Percentiles rank a stretch among this genome's conserved stretches.
phyloP scores from a whole-genome alignment of 495 filamentous ascomycete genomes.

The Daldinia decipiens region DNA sequence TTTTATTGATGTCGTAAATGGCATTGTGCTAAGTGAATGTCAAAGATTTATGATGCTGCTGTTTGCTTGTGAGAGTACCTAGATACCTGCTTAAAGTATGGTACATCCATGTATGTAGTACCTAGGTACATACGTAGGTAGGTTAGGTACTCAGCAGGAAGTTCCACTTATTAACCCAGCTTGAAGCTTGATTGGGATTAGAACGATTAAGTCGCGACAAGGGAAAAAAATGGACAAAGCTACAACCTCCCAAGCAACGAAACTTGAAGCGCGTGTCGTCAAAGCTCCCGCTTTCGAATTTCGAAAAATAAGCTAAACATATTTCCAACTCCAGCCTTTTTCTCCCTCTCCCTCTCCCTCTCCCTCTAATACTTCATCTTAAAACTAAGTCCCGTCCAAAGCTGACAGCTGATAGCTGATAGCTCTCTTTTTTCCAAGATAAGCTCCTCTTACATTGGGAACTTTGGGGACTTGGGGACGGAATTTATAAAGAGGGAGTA shows the following conservation, averaged over 20 bases:
- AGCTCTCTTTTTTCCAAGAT: constrained; percentile 3
- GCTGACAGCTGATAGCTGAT: constrained; percentile 1
- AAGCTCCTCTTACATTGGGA: constrained; percentile 1
- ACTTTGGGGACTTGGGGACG: not conserved
- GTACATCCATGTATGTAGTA: constrained; percentile 5
- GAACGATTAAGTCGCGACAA: constrained; percentile 27
- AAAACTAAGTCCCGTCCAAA: not conserved
- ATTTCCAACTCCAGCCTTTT: constrained; percentile 12
- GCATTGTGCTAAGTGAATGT: no score
- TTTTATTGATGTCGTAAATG: not conserved
- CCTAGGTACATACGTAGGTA: no score
- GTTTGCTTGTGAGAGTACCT: not conserved
- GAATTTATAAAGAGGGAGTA: not conserved
- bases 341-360: not conserved
- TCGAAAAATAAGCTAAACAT: constrained; percentile 27
- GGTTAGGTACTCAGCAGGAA: not conserved
- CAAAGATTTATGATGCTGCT: not conserved
- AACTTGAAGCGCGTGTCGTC: constrained; percentile 28
- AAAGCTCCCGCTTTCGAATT: constrained; percentile 18
- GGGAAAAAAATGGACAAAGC: constrained; percentile 28
- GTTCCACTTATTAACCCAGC: constrained; percentile 5
- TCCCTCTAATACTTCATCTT: not conserved
- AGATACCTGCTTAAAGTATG: not conserved
- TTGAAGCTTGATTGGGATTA: constrained; percentile 17
- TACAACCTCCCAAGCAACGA: constrained; percentile 13